These are phyloP conservation scores for Penicillium coffeae DNA, from an alignment of 495 filamentous ascomycete species.

Conservation along the genomic window DNA sequence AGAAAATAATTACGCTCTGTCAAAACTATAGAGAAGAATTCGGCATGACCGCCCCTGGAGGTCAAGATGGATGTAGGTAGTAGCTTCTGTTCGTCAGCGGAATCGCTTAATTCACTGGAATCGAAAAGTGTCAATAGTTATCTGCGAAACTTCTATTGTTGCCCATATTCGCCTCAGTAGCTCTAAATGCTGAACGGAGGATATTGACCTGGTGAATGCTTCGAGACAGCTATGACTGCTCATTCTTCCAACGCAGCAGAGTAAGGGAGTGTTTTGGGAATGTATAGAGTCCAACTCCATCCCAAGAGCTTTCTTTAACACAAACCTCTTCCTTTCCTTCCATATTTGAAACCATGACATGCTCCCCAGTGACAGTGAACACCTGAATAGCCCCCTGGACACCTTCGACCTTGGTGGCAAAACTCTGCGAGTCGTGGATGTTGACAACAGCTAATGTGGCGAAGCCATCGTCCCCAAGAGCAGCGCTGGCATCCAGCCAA, in stretches of 20 bases:
- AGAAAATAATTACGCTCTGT: too few species aligned
- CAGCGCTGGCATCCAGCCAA: conserved; percentile 68
- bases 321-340: conserved; percentile 57
- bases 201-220: too few species aligned
- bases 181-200: too few species aligned
- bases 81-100: too few species aligned
- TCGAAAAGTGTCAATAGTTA: too few species aligned
- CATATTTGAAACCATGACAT: conserved; percentile 55
- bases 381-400: conserved; percentile 44
- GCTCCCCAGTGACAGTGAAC: conserved; percentile 56
- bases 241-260: conserved; percentile 61
- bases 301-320: conserved; percentile 58
- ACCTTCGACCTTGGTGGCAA: conserved; percentile 54
- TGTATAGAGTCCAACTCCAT: conserved; percentile 50
- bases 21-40: too few species aligned
- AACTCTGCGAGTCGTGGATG: conserved; percentile 54
- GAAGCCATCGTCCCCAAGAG: conserved; percentile 56
- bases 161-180: too few species aligned
- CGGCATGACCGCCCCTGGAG: too few species aligned
- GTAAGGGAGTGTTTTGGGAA: conserved; percentile 67
- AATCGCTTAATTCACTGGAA: too few species aligned
- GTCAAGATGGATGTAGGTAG: too few species aligned
- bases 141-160: too few species aligned
- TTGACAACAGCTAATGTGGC: conserved; percentile 68
- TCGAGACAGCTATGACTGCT: too few species aligned